These are phyloP conservation scores for Arabidopsis arenosa DNA, from an alignment of 345 rosid genomes.

Conservation along the genomic window DNA sequence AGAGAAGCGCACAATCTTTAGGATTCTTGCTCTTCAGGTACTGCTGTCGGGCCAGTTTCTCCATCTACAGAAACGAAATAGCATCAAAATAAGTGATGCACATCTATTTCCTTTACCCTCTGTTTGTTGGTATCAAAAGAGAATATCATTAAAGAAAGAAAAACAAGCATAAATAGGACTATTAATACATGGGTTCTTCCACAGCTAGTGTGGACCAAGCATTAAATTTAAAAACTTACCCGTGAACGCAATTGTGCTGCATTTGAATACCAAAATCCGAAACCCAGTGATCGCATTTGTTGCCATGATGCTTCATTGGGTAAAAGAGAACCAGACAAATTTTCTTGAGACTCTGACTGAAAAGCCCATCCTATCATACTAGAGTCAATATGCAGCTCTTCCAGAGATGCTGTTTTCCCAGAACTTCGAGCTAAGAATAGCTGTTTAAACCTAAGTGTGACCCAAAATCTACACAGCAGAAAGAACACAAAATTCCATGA, in stretches of 20 bases:
- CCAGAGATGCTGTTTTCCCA: slow-evolving; percentile 65
- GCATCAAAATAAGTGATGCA: slow-evolving; percentile 32
- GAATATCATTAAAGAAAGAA: slow-evolving; percentile 7
- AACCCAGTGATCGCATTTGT: slow-evolving; percentile 80
- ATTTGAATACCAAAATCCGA: slow-evolving; percentile 88
- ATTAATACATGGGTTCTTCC: slow-evolving; percentile 20
- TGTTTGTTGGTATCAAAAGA: slow-evolving; percentile 21
- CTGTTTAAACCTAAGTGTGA: slow-evolving; percentile 73
- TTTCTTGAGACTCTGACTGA: slow-evolving; percentile 93
- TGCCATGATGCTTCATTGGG: slow-evolving; percentile 84
- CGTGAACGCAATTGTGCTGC: slow-evolving; percentile 69
- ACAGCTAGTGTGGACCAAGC: slow-evolving; percentile 34
- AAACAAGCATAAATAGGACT: slow-evolving; percentile 9
- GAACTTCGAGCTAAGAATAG: slow-evolving; percentile 56
- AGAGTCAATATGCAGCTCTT: slow-evolving; percentile 69
- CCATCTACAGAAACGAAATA: slow-evolving; percentile 63
- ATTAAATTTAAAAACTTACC: slow-evolving; percentile 52
- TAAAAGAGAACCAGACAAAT: slow-evolving; percentile 62
- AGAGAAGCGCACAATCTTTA: slow-evolving; percentile 87
- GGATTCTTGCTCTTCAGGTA: slow-evolving; percentile 85
- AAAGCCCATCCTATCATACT: slow-evolving; percentile 82
- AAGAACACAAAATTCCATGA: slow-evolving; percentile 33
- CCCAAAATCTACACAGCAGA: slow-evolving; percentile 78
- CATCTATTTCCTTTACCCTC: slow-evolving; percentile 7
- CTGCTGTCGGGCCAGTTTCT: slow-evolving; percentile 82